Evolutionary conservation across 2,329 filamentous ascomycete genomes (phyloP).

Genomic region (Paecilomyces dactylethromorphus): DNA sequence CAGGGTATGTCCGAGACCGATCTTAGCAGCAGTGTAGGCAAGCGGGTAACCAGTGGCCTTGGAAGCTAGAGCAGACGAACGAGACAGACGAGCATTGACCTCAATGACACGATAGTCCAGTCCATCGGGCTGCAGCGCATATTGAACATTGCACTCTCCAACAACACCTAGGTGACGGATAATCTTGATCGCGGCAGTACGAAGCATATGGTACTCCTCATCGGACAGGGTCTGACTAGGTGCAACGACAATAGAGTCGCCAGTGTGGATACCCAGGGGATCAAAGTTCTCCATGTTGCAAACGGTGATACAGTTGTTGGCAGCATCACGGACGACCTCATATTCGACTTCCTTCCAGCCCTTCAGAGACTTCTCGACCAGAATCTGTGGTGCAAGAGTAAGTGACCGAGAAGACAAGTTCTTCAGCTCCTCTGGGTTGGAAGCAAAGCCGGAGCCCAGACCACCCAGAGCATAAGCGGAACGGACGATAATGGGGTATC

Average conservation of each 20-base stretch:
- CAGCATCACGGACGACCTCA: conserved; percentile 92
- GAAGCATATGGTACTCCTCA: conserved; percentile 99
- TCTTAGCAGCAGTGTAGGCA: conserved; percentile 96
- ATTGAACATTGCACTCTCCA: conserved; percentile 98
- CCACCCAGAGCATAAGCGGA: conserved; percentile 95
- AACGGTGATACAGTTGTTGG: conserved; percentile 98
- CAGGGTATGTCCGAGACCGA: conserved; percentile 89
- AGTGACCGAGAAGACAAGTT: conserved; percentile 90
- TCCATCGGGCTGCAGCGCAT: conserved; percentile 91
- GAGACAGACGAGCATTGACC: conserved; percentile 96
- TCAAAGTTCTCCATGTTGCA: conserved; percentile 99
- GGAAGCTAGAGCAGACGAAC: conserved; percentile 91
- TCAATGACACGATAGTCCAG: conserved; percentile 98
- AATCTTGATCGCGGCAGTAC: conserved; percentile 95
- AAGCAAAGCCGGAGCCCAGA: conserved; percentile 91
- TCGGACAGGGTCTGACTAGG: conserved; percentile 95
- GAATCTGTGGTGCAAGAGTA: conserved; percentile 87
- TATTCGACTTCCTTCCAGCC: conserved; percentile 99
- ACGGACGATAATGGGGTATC: conserved; percentile 96
- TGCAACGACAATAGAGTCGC: conserved; percentile 96
- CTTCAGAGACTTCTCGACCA: conserved; percentile 97
- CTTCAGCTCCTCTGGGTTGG: conserved; percentile 86
- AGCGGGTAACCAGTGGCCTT: conserved; percentile 97
- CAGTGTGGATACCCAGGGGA: conserved; percentile 93
- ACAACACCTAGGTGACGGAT: conserved; percentile 94